A percentile compares a stretch with the other conserved stretches of the same genome.
Conservation (phyloP, 805 yeast species). For the Vanderwaltozyma polyspora region DNA sequence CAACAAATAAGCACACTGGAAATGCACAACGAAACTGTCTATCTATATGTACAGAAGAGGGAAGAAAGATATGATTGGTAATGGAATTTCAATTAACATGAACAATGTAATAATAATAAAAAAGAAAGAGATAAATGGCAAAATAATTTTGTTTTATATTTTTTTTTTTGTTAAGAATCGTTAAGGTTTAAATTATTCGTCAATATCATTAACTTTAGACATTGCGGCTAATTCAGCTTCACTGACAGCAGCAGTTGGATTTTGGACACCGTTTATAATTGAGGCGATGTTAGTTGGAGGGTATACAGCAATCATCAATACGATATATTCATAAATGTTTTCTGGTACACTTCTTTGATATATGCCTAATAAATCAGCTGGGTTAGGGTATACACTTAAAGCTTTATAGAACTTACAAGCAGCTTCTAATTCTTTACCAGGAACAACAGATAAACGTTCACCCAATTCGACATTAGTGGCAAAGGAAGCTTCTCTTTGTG, state of each 20-base stretch:
- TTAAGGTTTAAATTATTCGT: no score
- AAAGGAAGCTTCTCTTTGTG: conserved; percentile 68
- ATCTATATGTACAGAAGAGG: no score
- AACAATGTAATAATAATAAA: no score
- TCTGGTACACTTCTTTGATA: conserved; percentile 84
- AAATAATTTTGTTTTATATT: no score
- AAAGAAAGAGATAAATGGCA: no score
- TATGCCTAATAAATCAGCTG: conserved; percentile 79
- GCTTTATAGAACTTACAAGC: conserved; percentile 92
- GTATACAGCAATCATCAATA: conserved; percentile 79
- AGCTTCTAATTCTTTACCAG: conserved; percentile 65
- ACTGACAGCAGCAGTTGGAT: conserved; percentile 2
- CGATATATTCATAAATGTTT: conserved; percentile 69
- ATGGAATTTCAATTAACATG: no score
- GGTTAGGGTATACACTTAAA: conserved; percentile 84
- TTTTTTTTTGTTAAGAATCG: no score
- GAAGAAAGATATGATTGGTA: no score
- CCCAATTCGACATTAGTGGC: conserved; percentile 76
- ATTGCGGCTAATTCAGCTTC: conserved; percentile 12
- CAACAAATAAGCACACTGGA: no score
- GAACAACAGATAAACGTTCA: conserved; percentile 61
- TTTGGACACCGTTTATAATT: conserved; percentile 35
- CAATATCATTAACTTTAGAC: conserved; percentile 20
- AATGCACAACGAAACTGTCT: no score
- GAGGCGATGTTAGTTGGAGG: conserved; percentile 76